phyloP scores from a whole-genome alignment of 768 basidiomycete species.

The Artomyces pyxidatus region DNA sequence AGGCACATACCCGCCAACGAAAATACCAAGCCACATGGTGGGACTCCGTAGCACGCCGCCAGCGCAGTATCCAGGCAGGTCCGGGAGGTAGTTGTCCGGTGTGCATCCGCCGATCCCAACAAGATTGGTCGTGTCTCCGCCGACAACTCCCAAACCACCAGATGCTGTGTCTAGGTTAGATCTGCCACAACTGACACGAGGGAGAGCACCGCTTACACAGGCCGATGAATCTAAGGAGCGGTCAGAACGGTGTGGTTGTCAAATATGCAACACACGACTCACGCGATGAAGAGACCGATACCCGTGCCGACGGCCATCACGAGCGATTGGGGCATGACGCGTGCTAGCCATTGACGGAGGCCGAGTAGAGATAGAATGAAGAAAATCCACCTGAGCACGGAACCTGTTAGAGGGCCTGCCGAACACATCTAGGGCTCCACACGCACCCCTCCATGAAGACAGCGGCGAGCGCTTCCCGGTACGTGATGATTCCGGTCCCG shows the following conservation, averaged over 20 bases:
- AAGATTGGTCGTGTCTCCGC: slow-evolving; percentile 60
- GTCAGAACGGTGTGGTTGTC: background rate
- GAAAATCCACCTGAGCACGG: slow-evolving; percentile 61
- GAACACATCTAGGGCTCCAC: background rate
- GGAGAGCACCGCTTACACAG: slow-evolving; percentile 37
- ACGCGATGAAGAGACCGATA: slow-evolving; percentile 85
- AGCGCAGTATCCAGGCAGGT: slow-evolving; percentile 53
- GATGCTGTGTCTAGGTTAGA: slow-evolving; percentile 32
- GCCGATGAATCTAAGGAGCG: slow-evolving; percentile 56
- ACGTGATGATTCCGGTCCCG: slow-evolving; percentile 63
- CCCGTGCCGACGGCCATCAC: slow-evolving; percentile 80
- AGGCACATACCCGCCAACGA: slow-evolving; percentile 72
- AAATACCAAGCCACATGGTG: slow-evolving; percentile 85
- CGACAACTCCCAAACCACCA: slow-evolving; percentile 66
- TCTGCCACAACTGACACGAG: too few species aligned
- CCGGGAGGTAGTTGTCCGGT: slow-evolving; percentile 34
- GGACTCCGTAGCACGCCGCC: slow-evolving; percentile 60
- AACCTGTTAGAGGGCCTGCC: background rate
- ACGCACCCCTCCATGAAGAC: slow-evolving; percentile 82
- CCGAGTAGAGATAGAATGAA: slow-evolving; percentile 72
- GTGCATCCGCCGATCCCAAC: slow-evolving; percentile 74
- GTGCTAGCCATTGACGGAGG: slow-evolving; percentile 82
- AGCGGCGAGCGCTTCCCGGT: slow-evolving; percentile 73
- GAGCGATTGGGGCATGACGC: slow-evolving; percentile 83
- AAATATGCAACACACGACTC: slow-evolving; percentile 27